Percentiles rank a stretch among this genome's conserved stretches.
phyloP scores from a whole-genome alignment of 805 yeast species.

The Kockiozyma suomiensis region DNA sequence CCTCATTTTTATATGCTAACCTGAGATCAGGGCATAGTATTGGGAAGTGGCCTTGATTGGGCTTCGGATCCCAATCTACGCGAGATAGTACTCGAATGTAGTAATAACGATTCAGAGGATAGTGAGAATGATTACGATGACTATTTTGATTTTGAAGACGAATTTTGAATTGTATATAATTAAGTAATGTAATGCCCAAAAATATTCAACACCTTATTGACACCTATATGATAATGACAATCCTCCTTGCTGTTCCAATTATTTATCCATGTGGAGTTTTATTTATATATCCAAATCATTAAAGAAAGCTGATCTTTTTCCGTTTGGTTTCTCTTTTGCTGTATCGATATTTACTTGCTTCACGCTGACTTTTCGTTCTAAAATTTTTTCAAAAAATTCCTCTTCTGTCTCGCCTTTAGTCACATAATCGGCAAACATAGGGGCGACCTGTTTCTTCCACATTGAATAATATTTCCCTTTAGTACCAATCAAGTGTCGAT shows the following conservation, averaged over 20 bases:
- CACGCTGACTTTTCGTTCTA: not conserved
- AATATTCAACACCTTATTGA: not conserved
- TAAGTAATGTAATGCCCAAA: too few species aligned
- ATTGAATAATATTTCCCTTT: slow-evolving; percentile 25
- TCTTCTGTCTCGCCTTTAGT: not conserved
- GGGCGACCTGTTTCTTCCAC: slow-evolving; percentile 27
- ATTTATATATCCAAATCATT: slow-evolving; percentile 11
- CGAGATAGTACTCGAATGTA: slow-evolving; percentile 23
- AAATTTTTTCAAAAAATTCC: not conserved
- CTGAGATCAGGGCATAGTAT: slow-evolving; percentile 19
- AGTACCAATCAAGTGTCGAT: slow-evolving; percentile 35
- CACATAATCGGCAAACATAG: not conserved
- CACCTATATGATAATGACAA: not conserved
- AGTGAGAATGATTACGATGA: not conserved
- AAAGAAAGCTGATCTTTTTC: not conserved
- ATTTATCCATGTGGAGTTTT: not conserved
- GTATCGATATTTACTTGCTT: not conserved
- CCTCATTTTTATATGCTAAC: not conserved
- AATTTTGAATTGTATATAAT: not conserved
- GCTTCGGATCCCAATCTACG: slow-evolving; percentile 13
- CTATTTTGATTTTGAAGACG: slow-evolving; percentile 1
- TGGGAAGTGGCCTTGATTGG: slow-evolving; percentile 30
- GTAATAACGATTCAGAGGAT: slow-evolving; percentile 11
- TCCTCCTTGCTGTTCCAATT: not conserved
- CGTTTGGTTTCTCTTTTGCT: not conserved